Conservation (phyloP, 306 rosid species). For the Purshia tridentata region DNA sequence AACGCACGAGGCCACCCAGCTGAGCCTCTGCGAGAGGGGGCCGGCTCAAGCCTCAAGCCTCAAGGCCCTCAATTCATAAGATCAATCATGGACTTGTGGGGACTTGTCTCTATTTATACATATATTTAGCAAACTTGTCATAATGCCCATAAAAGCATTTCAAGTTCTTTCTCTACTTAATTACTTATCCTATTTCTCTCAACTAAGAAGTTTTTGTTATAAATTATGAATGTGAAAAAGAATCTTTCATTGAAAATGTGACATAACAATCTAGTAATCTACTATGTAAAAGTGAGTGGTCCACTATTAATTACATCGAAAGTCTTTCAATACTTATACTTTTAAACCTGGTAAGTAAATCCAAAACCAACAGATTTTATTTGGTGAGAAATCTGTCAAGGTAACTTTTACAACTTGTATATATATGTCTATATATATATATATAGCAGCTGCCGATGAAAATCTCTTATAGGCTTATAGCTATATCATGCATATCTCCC, state of each 20-base stretch:
- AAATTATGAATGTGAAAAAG: no score
- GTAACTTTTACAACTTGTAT: neutral
- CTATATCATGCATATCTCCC: slow-evolving; percentile 14
- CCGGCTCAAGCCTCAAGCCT: no score
- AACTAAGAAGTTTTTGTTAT: no score
- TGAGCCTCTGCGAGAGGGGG: slow-evolving; percentile 38
- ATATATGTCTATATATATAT: neutral
- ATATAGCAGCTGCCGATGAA: neutral
- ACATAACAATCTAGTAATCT: no score
- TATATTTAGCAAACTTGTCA: slow-evolving; percentile 10
- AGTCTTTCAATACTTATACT: neutral
- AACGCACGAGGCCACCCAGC: slow-evolving; percentile 69
- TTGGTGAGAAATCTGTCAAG: neutral
- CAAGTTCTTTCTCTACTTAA: slow-evolving; percentile 7
- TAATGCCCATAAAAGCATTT: neutral
- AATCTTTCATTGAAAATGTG: no score
- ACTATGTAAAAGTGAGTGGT: no score
- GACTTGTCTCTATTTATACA: slow-evolving; percentile 16
- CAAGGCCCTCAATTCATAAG: slow-evolving; percentile 16
- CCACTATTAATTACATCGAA: no score
- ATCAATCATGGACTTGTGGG: slow-evolving; percentile 49
- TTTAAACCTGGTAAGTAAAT: neutral
- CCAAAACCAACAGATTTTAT: neutral
- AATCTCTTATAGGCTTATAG: neutral
- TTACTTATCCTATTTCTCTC: no score